phyloP scores from a whole-genome alignment of 352 stramenopile genomes.

The Globisporangium uncinulatum region DNA sequence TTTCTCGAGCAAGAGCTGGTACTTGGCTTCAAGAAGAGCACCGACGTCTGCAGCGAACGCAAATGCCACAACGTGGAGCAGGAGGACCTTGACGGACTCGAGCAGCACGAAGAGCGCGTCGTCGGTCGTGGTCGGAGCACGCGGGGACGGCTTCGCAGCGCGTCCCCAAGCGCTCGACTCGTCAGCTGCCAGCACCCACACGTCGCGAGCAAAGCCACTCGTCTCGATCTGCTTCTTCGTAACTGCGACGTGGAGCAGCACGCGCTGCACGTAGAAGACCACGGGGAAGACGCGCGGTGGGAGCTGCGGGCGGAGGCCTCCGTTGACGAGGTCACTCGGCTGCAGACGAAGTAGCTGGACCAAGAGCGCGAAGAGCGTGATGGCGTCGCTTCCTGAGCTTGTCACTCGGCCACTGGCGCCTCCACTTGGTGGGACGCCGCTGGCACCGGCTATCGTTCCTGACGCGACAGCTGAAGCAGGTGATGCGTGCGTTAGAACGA shows the following conservation, averaged over 20 bases:
- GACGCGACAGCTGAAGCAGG: conserved; percentile 7
- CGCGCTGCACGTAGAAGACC: conserved; percentile 28
- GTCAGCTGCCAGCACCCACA: conserved; percentile 17
- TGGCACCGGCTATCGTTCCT: neutral
- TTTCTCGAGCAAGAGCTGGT: conserved; percentile 17
- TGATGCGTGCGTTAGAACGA: conserved; percentile 9
- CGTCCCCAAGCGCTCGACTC: conserved; percentile 12
- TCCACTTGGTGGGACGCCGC: neutral
- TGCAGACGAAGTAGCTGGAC: conserved; percentile 18
- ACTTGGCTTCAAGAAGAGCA: conserved; percentile 14
- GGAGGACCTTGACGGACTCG: conserved; percentile 30
- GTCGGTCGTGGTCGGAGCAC: neutral
- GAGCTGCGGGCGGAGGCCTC: conserved; percentile 6
- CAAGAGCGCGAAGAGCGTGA: conserved; percentile 26
- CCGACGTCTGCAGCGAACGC: conserved; percentile 12
- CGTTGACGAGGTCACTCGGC: neutral
- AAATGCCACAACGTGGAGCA: conserved; percentile 25
- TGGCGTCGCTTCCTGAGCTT: conserved; percentile 6
- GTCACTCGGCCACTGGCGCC: neutral
- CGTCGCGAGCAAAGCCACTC: conserved; percentile 18
- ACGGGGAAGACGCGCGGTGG: conserved; percentile 20
- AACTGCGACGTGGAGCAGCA: conserved; percentile 31
- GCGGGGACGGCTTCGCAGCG: neutral
- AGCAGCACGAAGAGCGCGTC: conserved; percentile 26
- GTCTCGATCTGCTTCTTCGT: conserved; percentile 28